These are phyloP conservation scores for Lentinula edodes DNA, from an alignment of 768 basidiomycete species.

Conservation along the genomic window DNA sequence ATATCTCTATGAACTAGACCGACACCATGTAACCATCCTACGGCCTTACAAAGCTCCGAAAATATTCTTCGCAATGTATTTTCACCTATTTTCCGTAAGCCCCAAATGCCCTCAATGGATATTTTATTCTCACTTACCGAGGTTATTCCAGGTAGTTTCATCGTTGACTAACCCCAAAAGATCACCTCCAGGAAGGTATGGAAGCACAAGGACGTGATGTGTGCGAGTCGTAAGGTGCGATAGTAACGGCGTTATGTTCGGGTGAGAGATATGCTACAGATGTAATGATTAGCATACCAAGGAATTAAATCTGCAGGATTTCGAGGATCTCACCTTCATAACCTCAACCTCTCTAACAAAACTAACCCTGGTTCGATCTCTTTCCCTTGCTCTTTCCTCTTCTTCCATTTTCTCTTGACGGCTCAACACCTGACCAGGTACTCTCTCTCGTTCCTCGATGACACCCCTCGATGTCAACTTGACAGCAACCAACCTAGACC, in stretches of 20 bases:
- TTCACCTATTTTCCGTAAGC: conserved; percentile 25
- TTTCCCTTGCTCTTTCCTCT: conserved; percentile 39
- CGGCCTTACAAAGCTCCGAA: conserved; percentile 69
- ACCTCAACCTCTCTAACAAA: conserved; percentile 84
- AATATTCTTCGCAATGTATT: conserved; percentile 63
- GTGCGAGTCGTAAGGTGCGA: conserved; percentile 65
- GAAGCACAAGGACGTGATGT: conserved; percentile 76
- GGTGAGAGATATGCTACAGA: conserved; percentile 70
- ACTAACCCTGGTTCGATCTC: conserved; percentile 69
- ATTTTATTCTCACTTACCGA: conserved; percentile 21
- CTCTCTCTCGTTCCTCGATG: conserved; percentile 19
- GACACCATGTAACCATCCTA: conserved; percentile 85
- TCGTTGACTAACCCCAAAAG: conserved; percentile 70
- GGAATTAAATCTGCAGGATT: neutral
- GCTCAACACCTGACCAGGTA: conserved; percentile 14
- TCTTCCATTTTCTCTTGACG: conserved; percentile 17
- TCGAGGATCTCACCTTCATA: conserved; percentile 49
- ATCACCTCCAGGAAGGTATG: conserved; percentile 75
- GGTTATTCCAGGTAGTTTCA: conserved; percentile 37
- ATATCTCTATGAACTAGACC: conserved; percentile 87
- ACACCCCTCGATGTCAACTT: conserved; percentile 37
- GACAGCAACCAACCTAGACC: conserved; percentile 36
- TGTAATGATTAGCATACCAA: neutral
- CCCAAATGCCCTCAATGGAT: neutral
- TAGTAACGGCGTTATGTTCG: conserved; percentile 69